These are phyloP conservation scores for Pichia exigua DNA, from an alignment of 805 yeast species.

Conservation along the genomic window DNA sequence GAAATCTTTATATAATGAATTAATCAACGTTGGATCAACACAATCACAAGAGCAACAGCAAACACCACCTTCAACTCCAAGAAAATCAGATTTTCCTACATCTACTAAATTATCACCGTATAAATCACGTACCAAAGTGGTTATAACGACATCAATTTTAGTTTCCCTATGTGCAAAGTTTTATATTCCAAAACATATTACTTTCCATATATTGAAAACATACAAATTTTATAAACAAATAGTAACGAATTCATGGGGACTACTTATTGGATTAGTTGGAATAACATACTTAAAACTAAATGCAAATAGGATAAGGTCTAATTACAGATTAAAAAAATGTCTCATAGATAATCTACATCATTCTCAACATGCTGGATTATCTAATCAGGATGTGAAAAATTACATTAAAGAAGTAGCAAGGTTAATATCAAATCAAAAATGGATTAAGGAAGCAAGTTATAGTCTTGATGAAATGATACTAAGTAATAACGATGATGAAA, in stretches of 20 bases:
- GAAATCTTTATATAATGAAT: conserved; percentile 4
- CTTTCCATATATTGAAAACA: conserved; percentile 42
- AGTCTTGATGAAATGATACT: not conserved
- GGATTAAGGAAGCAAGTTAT: conserved; percentile 45
- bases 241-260: conserved; percentile 58
- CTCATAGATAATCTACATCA: conserved; percentile 44
- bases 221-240: conserved; percentile 44
- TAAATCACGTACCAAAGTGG: conserved; percentile 2
- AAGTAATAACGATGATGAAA: conserved; percentile 4
- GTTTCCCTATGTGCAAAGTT: conserved; percentile 53
- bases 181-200: conserved; percentile 47
- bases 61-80: conserved; percentile 8
- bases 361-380: conserved; percentile 46
- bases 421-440: conserved; percentile 47
- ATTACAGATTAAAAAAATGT: conserved; percentile 41
- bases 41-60: not conserved
- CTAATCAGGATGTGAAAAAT: conserved; percentile 40
- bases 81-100: not conserved
- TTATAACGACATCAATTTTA: conserved; percentile 31
- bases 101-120: conserved; percentile 1
- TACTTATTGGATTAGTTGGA: conserved; percentile 59
- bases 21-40: not conserved
- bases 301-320: conserved; percentile 35
- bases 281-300: conserved; percentile 52
- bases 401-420: conserved; percentile 49